A percentile compares a stretch with the other conserved stretches of the same genome.
Evolutionary conservation across 2,329 filamentous ascomycete genomes (phyloP).

Genomic region (Blastomyces silverae): DNA sequence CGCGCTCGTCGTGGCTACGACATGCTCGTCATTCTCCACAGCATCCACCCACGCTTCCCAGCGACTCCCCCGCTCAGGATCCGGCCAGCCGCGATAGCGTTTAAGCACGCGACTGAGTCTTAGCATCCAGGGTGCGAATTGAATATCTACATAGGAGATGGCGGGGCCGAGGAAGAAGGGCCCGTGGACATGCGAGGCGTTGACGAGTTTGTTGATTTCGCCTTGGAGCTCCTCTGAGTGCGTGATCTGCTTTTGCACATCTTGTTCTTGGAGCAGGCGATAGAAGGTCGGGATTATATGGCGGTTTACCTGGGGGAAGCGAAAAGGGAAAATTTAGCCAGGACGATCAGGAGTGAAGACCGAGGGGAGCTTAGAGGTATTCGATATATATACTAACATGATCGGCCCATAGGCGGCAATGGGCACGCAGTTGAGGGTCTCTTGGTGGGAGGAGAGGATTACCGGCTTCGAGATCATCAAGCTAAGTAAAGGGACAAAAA

Average conservation of each 20-base stretch:
- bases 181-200: slow-evolving; percentile 52
- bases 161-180: slow-evolving; percentile 60
- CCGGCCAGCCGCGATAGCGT: slow-evolving; percentile 60
- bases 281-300: slow-evolving; percentile 72
- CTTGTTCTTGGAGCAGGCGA: slow-evolving; percentile 60
- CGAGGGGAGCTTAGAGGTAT: not conserved
- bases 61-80: slow-evolving; percentile 55
- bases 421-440: slow-evolving; percentile 61
- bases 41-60: slow-evolving; percentile 66
- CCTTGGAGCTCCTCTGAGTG: slow-evolving; percentile 56
- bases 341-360: not conserved
- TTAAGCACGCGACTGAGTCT: slow-evolving; percentile 60
- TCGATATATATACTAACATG: slow-evolving; percentile 51
- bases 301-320: slow-evolving; percentile 58
- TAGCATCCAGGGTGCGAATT: slow-evolving; percentile 68
- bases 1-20: slow-evolving; percentile 61
- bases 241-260: slow-evolving; percentile 52
- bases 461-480: slow-evolving; percentile 64
- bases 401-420: slow-evolving; percentile 72
- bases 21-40: slow-evolving; percentile 56
- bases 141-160: slow-evolving; percentile 63
- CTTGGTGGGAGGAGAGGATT: slow-evolving; percentile 57
- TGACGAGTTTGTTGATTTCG: slow-evolving; percentile 57
- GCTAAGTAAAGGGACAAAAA: slow-evolving; percentile 37
- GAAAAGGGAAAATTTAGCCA: slow-evolving; percentile 18